Percentiles rank a stretch among this genome's conserved stretches.
phyloP scores from a whole-genome alignment of 2,329 filamentous ascomycete genomes.

The Paramyrothecium roridum region DNA sequence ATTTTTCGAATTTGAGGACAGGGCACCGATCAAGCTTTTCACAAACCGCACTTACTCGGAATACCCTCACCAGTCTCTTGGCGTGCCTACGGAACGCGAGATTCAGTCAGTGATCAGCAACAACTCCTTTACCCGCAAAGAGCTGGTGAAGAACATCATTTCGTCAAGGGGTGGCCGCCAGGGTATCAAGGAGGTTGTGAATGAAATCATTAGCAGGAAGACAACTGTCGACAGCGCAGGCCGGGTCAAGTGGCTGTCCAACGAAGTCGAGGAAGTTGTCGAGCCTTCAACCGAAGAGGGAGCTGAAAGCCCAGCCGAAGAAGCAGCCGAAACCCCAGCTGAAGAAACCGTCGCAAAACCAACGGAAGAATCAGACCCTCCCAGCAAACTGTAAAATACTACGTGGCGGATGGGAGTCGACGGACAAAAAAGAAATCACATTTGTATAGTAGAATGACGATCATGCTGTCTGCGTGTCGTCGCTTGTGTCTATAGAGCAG shows the following conservation, averaged over 20 bases:
- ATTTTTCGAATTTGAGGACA: constrained; percentile 62
- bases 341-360: no score
- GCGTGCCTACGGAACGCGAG: constrained; percentile 70
- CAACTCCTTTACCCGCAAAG: constrained; percentile 39
- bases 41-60: constrained; percentile 60
- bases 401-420: not conserved
- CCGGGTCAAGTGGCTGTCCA: constrained; percentile 34
- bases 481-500: not conserved
- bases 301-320: no score
- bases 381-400: constrained; percentile 25
- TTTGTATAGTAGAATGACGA: not conserved
- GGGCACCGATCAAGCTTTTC: constrained; percentile 56
- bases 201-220: constrained; percentile 65
- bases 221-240: constrained; percentile 45
- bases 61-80: constrained; percentile 71
- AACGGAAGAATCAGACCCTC: constrained; percentile 7
- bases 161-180: constrained; percentile 59
- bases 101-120: constrained; percentile 42
- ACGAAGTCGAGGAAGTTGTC: constrained; percentile 14
- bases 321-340: no score
- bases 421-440: not conserved
- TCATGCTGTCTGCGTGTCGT: not conserved
- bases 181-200: constrained; percentile 65
- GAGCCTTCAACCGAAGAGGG: no score
- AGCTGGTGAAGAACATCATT: constrained; percentile 64